These are phyloP conservation scores for Micractinium sp. DNA, from an alignment of 139 green algal genomes.

Conservation along the genomic window DNA sequence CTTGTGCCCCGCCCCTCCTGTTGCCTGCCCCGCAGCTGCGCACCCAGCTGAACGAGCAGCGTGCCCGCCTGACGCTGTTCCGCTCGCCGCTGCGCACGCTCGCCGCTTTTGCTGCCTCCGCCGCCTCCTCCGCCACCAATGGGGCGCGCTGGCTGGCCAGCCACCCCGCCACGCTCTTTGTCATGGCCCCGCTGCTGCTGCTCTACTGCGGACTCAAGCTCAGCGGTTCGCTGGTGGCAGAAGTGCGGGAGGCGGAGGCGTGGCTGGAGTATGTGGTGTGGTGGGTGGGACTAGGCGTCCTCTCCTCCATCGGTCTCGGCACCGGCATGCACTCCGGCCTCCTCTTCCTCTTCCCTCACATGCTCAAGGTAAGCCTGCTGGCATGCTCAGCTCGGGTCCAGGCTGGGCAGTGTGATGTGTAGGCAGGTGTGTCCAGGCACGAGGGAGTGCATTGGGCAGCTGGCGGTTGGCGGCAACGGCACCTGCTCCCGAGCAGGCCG, in stretches of 20 bases:
- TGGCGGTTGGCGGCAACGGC: too few relatives aligned
- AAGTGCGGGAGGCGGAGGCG: conserved; percentile 51
- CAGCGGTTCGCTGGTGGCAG: conserved; percentile 9
- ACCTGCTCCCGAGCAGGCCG: too few relatives aligned
- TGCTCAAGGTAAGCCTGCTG: conserved; percentile 80
- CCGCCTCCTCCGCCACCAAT: conserved; percentile 12
- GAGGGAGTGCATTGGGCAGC: background rate
- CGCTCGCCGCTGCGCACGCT: conserved; percentile 63
- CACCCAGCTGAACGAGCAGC: conserved; percentile 18
- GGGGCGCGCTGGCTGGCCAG: conserved; percentile 59
- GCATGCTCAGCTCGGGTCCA: background rate
- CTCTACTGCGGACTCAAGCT: conserved; percentile 58
- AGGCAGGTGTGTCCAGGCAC: background rate
- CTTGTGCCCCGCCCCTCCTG: background rate
- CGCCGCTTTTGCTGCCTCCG: conserved; percentile 57
- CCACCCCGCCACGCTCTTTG: conserved; percentile 73
- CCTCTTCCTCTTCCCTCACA: conserved; percentile 95
- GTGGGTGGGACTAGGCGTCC: conserved; percentile 89
- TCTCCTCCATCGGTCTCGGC: conserved; percentile 91
- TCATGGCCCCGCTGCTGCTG: conserved; percentile 65
- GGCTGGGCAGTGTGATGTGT: background rate
- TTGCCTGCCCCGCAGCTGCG: conserved; percentile 19
- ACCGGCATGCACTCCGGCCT: conserved; percentile 94
- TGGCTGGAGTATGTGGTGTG: conserved; percentile 75
- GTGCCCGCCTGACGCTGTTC: conserved; percentile 60